Evolutionary conservation across 2,329 filamentous ascomycete genomes (phyloP), one percentile per base, ranked within the genome.

Genomic region (Aspergillus glaucus): DNA sequence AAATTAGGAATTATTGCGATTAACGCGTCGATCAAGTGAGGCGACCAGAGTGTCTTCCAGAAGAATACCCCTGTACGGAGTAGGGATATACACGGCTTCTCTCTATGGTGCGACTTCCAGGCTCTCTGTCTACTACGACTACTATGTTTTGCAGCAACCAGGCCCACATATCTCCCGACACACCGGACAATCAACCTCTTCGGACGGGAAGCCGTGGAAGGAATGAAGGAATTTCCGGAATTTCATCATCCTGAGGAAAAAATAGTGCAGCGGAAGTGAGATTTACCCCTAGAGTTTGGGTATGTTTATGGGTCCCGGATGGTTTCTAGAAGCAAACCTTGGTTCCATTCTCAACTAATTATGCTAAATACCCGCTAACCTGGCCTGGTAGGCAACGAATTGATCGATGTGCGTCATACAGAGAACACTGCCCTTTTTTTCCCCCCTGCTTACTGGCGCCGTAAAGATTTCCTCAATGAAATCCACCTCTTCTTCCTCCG

Each of bases 81-180:
- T 17, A n/a, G 14, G n/a, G 15, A 17, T 10, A 21, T 40, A 12
- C 15, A 37, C 34, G n/a, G 34, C 17, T 37, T 19, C 34, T 7
- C 10, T 40, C 17, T 2, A 40, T 40, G 37, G 37, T 40, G 37
- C 37, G 37, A 40, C 37, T 40, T 22, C 14, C 14, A 36, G 14
- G n/a, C n/a, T 21, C 15, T n/a, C 34, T 37, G 3, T 37, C 34
- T 9, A 37, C n/a, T 36, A 9, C 12, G 4, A 15, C 5, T 36
- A 6, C 34, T 40, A 19, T 21, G 37, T 47, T 52, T 26, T 52
- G 52, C 50, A 52, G 52, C 45, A 44, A 36, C 17, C 40, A 52
- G 44, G 42, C 43, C 50, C 46, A 50, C 43, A 47, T 41, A 48
- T 15, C 34, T 36, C 34, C 26, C 26, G 26, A 30, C 26, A 12